These are phyloP conservation scores for Cutaneotrichosporon cutaneum DNA, from an alignment of 1,284 basidiomycete genomes.

Conservation along the genomic window DNA sequence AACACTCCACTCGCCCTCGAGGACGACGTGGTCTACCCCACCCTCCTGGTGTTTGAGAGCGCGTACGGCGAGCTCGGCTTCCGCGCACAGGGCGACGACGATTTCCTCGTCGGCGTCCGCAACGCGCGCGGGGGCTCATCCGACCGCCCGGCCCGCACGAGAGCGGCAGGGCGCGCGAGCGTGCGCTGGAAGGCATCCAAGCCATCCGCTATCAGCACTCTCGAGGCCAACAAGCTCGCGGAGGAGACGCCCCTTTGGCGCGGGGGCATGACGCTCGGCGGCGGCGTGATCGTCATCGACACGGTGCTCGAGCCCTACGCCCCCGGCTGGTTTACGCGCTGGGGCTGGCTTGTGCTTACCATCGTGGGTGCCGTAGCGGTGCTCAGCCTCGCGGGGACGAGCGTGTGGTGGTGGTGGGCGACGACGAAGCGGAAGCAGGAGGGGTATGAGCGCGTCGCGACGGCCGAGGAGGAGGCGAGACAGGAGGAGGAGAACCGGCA, in stretches of 20 bases:
- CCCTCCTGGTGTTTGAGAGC: conserved; percentile 63
- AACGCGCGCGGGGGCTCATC: conserved; percentile 68
- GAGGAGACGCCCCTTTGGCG: conserved; percentile 36
- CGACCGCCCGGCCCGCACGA: conserved; percentile 58
- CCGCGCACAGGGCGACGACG: conserved; percentile 56
- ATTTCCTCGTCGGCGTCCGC: conserved; percentile 82
- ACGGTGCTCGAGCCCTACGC: conserved; percentile 77
- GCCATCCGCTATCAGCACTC: neutral
- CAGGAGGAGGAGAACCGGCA: conserved; percentile 19
- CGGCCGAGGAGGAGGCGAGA: conserved; percentile 14
- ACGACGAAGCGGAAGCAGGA: conserved; percentile 15
- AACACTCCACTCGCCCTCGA: conserved; percentile 68
- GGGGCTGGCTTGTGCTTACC: conserved; percentile 46
- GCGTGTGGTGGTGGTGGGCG: conserved; percentile 62
- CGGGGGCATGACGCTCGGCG: conserved; percentile 56
- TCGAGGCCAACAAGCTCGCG: neutral
- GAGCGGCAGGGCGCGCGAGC: conserved; percentile 78
- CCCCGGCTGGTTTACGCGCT: conserved; percentile 71
- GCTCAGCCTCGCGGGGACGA: conserved; percentile 59
- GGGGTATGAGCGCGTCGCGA: conserved; percentile 20
- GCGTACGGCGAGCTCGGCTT: conserved; percentile 80
- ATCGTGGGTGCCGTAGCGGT: conserved; percentile 61
- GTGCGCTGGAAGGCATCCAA: conserved; percentile 45
- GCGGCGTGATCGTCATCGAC: conserved; percentile 88
- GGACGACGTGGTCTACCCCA: conserved; percentile 70